Conservation (phyloP, 2,329 filamentous ascomycete species). For the Diaporthe citriasiana region DNA sequence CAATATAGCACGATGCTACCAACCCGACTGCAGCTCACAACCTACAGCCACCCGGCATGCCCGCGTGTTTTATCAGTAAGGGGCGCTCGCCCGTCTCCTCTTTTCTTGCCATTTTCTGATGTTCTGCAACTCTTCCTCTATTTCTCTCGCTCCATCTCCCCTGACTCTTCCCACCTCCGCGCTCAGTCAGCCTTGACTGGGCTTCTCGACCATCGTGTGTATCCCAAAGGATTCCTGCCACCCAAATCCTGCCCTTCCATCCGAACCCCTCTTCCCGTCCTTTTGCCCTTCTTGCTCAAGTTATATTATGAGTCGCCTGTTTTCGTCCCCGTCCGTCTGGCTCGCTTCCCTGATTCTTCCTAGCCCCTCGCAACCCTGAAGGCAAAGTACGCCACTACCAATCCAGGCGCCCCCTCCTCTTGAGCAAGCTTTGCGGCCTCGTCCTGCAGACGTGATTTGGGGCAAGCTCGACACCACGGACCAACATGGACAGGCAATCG, state of each 20-base stretch:
- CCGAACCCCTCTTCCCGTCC: slow-evolving; percentile 1
- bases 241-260: slow-evolving; percentile 34
- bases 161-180: not conserved
- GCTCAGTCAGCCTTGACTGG: slow-evolving; percentile 21
- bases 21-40: not conserved
- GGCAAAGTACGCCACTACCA: slow-evolving; percentile 3
- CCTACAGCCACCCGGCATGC: not conserved
- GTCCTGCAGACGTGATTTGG: not conserved
- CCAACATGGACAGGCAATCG: slow-evolving; percentile 40
- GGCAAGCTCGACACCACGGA: not conserved
- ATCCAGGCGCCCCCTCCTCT: not conserved
- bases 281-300: not conserved
- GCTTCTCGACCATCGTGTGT: slow-evolving; percentile 9
- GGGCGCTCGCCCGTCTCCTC: not conserved
- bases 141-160: not conserved
- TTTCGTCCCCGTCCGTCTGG: not conserved
- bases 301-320: slow-evolving; percentile 28
- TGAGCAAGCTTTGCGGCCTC: not conserved
- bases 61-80: not conserved
- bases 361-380: slow-evolving; percentile 24
- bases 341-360: slow-evolving; percentile 7
- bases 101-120: not conserved
- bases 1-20: slow-evolving; percentile 34
- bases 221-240: slow-evolving; percentile 36
- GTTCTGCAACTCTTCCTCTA: slow-evolving; percentile 4